Base-by-base conservation (phyloP, 1,284 basidiomycete genomes). In the Schizophyllum commune region DNA sequence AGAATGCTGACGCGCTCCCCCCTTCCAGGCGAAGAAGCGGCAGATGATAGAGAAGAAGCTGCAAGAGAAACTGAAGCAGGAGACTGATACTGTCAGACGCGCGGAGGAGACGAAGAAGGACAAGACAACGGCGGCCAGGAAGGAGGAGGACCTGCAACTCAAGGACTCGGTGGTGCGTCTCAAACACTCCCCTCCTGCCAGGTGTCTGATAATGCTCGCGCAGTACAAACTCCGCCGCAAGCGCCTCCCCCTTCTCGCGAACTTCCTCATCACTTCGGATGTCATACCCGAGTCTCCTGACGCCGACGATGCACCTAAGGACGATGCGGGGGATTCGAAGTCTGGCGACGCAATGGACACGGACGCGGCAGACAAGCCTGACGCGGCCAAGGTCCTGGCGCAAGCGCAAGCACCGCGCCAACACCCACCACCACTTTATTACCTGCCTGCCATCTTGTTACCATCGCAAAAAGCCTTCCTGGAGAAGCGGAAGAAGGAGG, bases 61-160 rank as follows among this genome's bases (percentile, higher is more conserved):
- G 77, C 89, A 91, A 77, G 80, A 79, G 77, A 91, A 89, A 76
- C 79, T 92, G 65, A 79, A 82, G 71, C 88, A 85, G 80, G 89
- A 92, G 73, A 89, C 86, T 80, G 89, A 90, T 73, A 79, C 84
- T 77, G 88, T 91, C 76, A 84, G 89, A 72, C 80, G 85, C 71
- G 84, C 86, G 66, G 89, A 91, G 78, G 89, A 91, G 74, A 86
- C 85, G 62, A 90, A 90, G 76, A 89, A 88, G 72, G 88, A 90
- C 75, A 89, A 89, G 74, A 83, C 83, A 53, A 66, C 68, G 51
- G 88, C 89, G 56, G 89, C 84, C 72, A 77, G 88, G 64, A 89
- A 84, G 71, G 89, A 91, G 72, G 89, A 91, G 70, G 89, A 92
- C 7, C 70, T 91, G 56, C 86, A 88, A 68, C 78, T 91, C 56